Evolutionary conservation across 805 yeast species (phyloP).

Genomic region (Saturnispora saitoi): DNA sequence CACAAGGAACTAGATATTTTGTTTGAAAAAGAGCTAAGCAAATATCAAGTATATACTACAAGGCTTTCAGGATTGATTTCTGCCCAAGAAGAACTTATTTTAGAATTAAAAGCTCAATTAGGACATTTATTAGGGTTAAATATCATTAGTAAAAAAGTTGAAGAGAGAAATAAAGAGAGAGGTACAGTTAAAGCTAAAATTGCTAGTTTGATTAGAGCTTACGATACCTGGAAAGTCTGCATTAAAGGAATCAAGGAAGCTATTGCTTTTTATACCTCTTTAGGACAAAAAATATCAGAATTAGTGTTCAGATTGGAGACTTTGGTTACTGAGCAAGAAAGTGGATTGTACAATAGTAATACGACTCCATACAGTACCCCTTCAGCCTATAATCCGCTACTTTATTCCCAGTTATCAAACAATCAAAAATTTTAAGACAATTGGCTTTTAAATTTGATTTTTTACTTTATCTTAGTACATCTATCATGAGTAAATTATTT

Average conservation of each 20-base stretch:
- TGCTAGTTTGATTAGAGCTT: constrained; percentile 39
- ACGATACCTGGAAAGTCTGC: constrained; percentile 50
- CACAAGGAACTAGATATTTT: constrained; percentile 39
- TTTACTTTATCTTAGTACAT: background rate
- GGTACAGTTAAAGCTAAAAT: constrained; percentile 31
- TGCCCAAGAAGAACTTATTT: constrained; percentile 48
- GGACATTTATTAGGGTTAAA: constrained; percentile 37
- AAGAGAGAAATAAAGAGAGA: constrained; percentile 33
- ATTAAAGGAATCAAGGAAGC: constrained; percentile 56
- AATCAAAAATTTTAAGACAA: constrained; percentile 9
- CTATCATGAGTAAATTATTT: background rate
- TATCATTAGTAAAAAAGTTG: constrained; percentile 36
- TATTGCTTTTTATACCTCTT: constrained; percentile 43
- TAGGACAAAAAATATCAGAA: constrained; percentile 29
- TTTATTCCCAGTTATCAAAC: constrained; percentile 32
- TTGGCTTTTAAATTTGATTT: background rate
- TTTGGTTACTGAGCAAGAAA: constrained; percentile 24
- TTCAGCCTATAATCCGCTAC: constrained; percentile 40
- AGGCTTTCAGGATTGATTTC: constrained; percentile 62
- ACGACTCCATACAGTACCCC: constrained; percentile 40
- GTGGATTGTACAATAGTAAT: background rate
- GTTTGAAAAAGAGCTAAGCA: constrained; percentile 65
- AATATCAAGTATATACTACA: constrained; percentile 60
- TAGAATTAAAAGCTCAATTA: constrained; percentile 36
- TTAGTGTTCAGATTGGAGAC: constrained; percentile 22